These are phyloP conservation scores for Parmelia sp. DNA, from an alignment of 495 filamentous ascomycete genomes.

Conservation along the genomic window DNA sequence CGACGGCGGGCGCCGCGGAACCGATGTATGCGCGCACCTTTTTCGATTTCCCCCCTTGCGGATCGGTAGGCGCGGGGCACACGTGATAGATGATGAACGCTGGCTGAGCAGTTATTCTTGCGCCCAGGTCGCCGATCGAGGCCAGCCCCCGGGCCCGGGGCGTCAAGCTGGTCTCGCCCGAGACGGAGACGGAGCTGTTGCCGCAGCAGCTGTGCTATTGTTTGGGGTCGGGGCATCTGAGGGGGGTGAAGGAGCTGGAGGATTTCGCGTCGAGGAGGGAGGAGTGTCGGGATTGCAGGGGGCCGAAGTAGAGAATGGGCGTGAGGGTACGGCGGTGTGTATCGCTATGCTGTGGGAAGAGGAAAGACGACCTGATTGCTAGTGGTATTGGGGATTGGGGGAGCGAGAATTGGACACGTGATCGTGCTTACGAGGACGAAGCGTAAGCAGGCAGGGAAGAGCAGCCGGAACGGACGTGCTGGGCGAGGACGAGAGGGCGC, in stretches of 20 bases:
- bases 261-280: conserved; percentile 1
- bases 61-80: background rate
- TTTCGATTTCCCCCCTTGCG: conserved; percentile 4
- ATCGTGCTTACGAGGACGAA: too few species aligned
- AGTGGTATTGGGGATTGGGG: too few species aligned
- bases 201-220: conserved; percentile 2
- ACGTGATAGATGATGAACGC: background rate
- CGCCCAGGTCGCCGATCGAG: background rate
- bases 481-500: too few species aligned
- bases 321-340: too few species aligned
- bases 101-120: background rate
- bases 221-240: background rate
- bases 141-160: background rate
- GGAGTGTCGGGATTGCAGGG: background rate
- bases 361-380: too few species aligned
- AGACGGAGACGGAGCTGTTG: background rate
- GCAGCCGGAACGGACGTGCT: too few species aligned
- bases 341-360: too few species aligned
- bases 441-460: too few species aligned
- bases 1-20: background rate
- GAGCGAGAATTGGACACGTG: too few species aligned
- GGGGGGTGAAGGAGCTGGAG: background rate
- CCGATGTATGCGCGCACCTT: conserved; percentile 12
- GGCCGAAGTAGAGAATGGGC: background rate
- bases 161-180: background rate